phyloP scores from a whole-genome alignment of 331 rosid species.

The Phaseolus coccineus region DNA sequence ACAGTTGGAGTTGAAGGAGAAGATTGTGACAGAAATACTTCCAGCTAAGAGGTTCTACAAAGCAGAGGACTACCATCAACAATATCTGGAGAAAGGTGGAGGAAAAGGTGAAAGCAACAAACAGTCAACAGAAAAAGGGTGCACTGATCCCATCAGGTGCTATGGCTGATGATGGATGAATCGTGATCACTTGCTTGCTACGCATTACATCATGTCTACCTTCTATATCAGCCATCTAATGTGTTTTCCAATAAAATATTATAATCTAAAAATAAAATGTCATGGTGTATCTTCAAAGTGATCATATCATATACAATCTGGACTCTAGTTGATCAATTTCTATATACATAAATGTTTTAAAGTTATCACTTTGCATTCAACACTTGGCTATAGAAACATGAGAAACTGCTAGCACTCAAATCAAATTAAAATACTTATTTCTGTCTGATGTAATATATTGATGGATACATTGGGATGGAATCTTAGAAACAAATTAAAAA shows the following conservation, averaged over 20 bases:
- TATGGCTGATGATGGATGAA: constrained; percentile 55
- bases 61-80: constrained; percentile 97
- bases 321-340: not conserved
- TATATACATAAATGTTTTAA: constrained; percentile 7
- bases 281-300: not conserved
- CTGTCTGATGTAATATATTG: not conserved
- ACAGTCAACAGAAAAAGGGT: constrained; percentile 81
- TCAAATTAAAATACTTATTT: constrained; percentile 38
- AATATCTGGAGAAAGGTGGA: constrained; percentile 90
- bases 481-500: constrained; percentile 34
- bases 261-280: not conserved
- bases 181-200: not conserved
- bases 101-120: constrained; percentile 48
- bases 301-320: not conserved
- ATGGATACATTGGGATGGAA: constrained; percentile 31
- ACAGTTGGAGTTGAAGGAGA: constrained; percentile 61
- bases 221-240: constrained; percentile 27
- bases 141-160: constrained; percentile 88
- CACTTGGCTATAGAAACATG: not conserved
- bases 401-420: constrained; percentile 18
- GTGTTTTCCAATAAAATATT: not conserved
- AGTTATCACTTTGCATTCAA: constrained; percentile 4
- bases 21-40: constrained; percentile 80
- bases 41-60: constrained; percentile 82
- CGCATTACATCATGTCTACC: not conserved